Percentiles rank a stretch among this genome's conserved stretches.
Conservation (phyloP, 805 yeast species). For the Ogataea parapolymorpha region DNA sequence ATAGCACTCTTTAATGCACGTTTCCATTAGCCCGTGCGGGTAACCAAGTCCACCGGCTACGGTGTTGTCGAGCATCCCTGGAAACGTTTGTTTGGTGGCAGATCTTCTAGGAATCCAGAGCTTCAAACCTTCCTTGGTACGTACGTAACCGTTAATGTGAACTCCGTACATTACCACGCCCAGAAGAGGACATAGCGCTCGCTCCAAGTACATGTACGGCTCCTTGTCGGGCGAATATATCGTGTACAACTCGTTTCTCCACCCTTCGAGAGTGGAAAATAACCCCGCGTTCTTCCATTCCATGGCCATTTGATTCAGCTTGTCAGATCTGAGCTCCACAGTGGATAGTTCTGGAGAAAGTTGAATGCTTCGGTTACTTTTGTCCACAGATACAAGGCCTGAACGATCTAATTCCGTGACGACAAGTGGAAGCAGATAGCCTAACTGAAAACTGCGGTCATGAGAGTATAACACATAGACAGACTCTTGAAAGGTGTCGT, state of each 20-base stretch:
- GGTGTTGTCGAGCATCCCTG: conserved; percentile 87
- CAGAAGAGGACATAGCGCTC: conserved; percentile 74
- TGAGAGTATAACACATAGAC: conserved; percentile 38
- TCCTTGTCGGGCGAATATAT: conserved; percentile 53
- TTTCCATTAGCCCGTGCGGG: conserved; percentile 72
- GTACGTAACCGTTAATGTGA: conserved; percentile 77
- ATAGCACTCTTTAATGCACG: conserved; percentile 77
- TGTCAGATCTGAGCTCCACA: conserved; percentile 38
- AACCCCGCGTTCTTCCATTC: conserved; percentile 35
- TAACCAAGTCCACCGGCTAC: conserved; percentile 93
- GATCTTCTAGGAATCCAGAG: conserved; percentile 89
- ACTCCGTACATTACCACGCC: conserved; percentile 92
- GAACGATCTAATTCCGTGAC: conserved; percentile 27
- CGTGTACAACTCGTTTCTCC: conserved; percentile 85
- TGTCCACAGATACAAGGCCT: conserved; percentile 28
- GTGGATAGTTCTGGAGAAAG: conserved; percentile 33
- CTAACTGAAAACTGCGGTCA: conserved; percentile 34
- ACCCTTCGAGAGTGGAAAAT: conserved; percentile 51
- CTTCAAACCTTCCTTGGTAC: conserved; percentile 33
- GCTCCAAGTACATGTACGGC: conserved; percentile 70
- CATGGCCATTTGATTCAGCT: conserved; percentile 42
- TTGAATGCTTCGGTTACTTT: conserved; percentile 25
- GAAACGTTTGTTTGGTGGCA: conserved; percentile 76
- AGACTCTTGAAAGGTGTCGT: conserved; percentile 12
- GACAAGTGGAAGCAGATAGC: conserved; percentile 37